Percentiles rank a stretch among this genome's conserved stretches.
Conservation (phyloP, 2,329 filamentous ascomycete species). For the Penicillium thymicola region DNA sequence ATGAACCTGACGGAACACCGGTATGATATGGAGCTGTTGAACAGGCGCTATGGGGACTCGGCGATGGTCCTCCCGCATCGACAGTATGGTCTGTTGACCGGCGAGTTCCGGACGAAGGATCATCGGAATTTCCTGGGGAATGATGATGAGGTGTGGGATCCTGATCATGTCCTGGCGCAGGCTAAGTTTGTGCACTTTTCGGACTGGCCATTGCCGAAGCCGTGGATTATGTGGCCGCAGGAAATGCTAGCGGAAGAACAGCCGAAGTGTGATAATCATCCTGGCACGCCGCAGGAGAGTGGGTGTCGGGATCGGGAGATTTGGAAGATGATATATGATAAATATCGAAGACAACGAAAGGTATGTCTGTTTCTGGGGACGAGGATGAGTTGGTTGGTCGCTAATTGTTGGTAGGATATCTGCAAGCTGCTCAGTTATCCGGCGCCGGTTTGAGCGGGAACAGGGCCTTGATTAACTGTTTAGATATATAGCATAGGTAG, state of each 20-base stretch:
- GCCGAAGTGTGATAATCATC: slow-evolving; percentile 34
- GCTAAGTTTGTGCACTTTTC: slow-evolving; percentile 69
- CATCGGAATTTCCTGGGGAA: slow-evolving; percentile 52
- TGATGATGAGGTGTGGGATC: slow-evolving; percentile 56
- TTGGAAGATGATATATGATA: slow-evolving; percentile 39
- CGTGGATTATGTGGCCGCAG: slow-evolving; percentile 51
- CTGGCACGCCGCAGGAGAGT: slow-evolving; percentile 36
- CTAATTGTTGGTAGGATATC: slow-evolving; percentile 24
- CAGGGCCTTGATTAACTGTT: background rate
- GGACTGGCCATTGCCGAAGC: slow-evolving; percentile 68
- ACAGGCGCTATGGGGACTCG: slow-evolving; percentile 57
- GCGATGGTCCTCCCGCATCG: slow-evolving; percentile 64
- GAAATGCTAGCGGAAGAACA: slow-evolving; percentile 31
- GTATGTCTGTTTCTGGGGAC: slow-evolving; percentile 12
- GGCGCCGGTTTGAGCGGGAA: slow-evolving; percentile 31
- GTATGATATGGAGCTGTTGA: slow-evolving; percentile 68
- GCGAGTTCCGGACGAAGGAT: slow-evolving; percentile 58
- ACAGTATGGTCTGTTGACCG: slow-evolving; percentile 58
- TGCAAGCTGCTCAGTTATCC: slow-evolving; percentile 39
- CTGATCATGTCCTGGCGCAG: slow-evolving; percentile 54
- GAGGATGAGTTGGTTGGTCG: background rate
- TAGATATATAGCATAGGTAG: background rate
- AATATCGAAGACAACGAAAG: slow-evolving; percentile 35
- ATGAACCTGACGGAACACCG: slow-evolving; percentile 18
- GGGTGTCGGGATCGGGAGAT: slow-evolving; percentile 38